Conservation (phyloP, 768 basidiomycete species). For the Kwoniella sp. region DNA sequence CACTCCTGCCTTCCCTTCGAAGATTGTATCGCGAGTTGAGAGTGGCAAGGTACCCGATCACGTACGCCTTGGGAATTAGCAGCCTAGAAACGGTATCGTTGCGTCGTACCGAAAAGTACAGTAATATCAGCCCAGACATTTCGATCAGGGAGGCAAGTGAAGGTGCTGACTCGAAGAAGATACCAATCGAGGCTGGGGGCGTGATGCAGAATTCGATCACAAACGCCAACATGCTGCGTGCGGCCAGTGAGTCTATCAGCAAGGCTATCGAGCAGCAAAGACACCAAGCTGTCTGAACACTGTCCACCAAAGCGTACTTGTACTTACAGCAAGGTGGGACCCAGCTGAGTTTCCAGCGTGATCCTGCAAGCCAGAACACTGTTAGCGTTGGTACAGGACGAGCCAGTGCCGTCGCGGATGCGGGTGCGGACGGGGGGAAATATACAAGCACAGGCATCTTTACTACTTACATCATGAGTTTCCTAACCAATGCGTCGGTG, state of each 20-base stretch:
- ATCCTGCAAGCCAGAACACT: background rate
- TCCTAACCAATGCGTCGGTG: constrained; percentile 29
- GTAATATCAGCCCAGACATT: too few species aligned
- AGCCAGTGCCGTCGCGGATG: too few species aligned
- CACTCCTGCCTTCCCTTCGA: too few species aligned
- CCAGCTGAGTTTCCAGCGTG: constrained; percentile 16
- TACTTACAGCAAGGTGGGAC: constrained; percentile 11
- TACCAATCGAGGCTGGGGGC: constrained; percentile 4
- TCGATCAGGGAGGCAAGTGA: too few species aligned
- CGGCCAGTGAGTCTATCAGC: background rate
- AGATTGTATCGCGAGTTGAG: background rate
- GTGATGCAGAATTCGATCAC: constrained; percentile 12
- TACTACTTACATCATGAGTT: constrained; percentile 9
- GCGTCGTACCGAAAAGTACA: too few species aligned
- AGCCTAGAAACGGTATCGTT: background rate
- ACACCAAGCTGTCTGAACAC: too few species aligned
- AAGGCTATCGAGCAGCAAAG: too few species aligned
- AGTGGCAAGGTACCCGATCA: constrained; percentile 15
- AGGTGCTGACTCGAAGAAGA: constrained; percentile 22
- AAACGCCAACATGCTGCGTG: constrained; percentile 6
- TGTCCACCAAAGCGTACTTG: too few species aligned
- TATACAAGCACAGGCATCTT: too few species aligned
- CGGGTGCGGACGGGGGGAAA: too few species aligned
- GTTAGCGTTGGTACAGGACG: background rate
- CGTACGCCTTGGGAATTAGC: constrained; percentile 22